These are phyloP conservation scores for Diutina catenulata DNA, from an alignment of 1,139 yeast genomes.

Conservation along the genomic window DNA sequence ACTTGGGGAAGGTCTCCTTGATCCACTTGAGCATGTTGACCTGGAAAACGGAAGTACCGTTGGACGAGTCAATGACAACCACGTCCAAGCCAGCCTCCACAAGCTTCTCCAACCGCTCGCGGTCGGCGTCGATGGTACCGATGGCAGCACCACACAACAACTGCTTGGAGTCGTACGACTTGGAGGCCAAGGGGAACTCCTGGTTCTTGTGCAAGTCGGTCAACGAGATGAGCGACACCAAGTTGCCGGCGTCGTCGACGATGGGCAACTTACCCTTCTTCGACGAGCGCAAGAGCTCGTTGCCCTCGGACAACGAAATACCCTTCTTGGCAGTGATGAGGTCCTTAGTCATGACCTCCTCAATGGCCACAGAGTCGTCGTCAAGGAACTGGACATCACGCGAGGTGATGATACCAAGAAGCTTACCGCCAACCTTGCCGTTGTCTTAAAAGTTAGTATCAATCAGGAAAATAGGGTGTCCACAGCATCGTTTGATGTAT, in stretches of 20 bases:
- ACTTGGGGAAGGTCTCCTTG: constrained; percentile 64
- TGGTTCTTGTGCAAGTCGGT: constrained; percentile 96
- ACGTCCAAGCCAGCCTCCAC: constrained; percentile 97
- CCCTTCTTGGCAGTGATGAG: constrained; percentile 78
- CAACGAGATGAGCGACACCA: constrained; percentile 83
- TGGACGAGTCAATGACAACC: constrained; percentile 90
- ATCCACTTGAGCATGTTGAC: constrained; percentile 87
- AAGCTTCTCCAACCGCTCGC: constrained; percentile 67
- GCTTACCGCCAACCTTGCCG: constrained; percentile 82
- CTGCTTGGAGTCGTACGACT: constrained; percentile 87
- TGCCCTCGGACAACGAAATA: constrained; percentile 74
- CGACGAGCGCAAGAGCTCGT: constrained; percentile 78
- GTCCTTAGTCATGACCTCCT: constrained; percentile 84
- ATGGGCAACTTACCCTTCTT: constrained; percentile 98
- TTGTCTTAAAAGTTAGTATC: constrained; percentile 42
- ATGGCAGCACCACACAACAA: constrained; percentile 97
- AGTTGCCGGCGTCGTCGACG: constrained; percentile 62
- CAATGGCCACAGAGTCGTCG: constrained; percentile 45
- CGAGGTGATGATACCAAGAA: constrained; percentile 90
- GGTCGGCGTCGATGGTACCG: constrained; percentile 88
- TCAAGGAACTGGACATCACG: constrained; percentile 96
- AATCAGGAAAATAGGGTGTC: constrained; percentile 44
- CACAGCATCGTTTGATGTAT: constrained; percentile 96
- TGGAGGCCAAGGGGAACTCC: constrained; percentile 88
- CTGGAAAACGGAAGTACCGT: constrained; percentile 95